A percentile compares a stretch with the other conserved stretches of the same genome.
Conservation (phyloP, 1,284 basidiomycete species). For the Fomes fomentarius region DNA sequence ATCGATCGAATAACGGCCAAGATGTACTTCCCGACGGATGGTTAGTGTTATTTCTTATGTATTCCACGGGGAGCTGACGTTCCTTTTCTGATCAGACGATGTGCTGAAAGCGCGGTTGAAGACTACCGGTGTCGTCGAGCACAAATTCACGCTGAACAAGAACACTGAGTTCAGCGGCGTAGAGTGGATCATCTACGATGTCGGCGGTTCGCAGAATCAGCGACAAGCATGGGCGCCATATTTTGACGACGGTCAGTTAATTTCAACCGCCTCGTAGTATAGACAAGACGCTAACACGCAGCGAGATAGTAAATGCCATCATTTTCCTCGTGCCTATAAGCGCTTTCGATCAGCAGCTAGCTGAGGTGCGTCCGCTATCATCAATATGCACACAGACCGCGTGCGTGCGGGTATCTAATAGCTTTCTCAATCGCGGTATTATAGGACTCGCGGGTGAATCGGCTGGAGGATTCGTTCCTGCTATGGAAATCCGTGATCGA, state of each 20-base stretch:
- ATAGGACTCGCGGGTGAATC: slow-evolving; percentile 70
- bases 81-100: slow-evolving; percentile 52
- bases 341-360: slow-evolving; percentile 79
- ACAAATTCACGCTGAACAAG: slow-evolving; percentile 64
- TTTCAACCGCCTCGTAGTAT: not conserved
- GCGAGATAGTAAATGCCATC: slow-evolving; percentile 71
- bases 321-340: slow-evolving; percentile 86
- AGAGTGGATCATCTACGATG: slow-evolving; percentile 81
- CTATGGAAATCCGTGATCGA: slow-evolving; percentile 72
- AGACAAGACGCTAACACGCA: not conserved
- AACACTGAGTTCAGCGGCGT: slow-evolving; percentile 58
- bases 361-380: slow-evolving; percentile 58
- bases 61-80: not conserved
- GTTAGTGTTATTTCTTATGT: slow-evolving; percentile 43
- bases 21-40: slow-evolving; percentile 79
- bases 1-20: slow-evolving; percentile 77
- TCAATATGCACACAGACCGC: no score
- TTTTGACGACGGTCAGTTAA: slow-evolving; percentile 70
- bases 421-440: not conserved
- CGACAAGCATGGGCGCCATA: slow-evolving; percentile 83
- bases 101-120: slow-evolving; percentile 75
- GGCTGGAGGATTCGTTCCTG: slow-evolving; percentile 74
- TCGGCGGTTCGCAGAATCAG: slow-evolving; percentile 76
- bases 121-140: slow-evolving; percentile 78
- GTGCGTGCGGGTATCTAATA: no score